Evolutionary conservation across 2,329 filamentous ascomycete genomes (phyloP).

Genomic region (Xylaria sp.): DNA sequence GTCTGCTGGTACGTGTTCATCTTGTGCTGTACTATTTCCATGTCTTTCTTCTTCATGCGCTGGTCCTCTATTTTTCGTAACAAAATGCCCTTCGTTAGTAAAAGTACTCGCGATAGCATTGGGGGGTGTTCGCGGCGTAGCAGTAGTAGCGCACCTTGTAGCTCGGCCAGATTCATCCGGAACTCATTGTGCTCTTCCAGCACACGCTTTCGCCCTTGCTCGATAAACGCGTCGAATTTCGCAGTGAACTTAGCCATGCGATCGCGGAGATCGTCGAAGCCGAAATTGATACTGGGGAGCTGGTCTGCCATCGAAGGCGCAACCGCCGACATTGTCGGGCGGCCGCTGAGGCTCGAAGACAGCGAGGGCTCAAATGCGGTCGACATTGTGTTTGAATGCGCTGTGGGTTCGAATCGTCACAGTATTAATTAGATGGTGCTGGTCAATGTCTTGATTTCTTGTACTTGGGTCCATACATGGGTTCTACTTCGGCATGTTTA

Average conservation of each 20-base stretch:
- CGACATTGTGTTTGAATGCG: slow-evolving; percentile 55
- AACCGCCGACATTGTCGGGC: slow-evolving; percentile 64
- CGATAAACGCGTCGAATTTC: slow-evolving; percentile 93
- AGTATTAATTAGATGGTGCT: neutral
- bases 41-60: slow-evolving; percentile 86
- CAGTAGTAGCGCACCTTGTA: slow-evolving; percentile 74
- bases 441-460: slow-evolving; percentile 5
- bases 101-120: neutral
- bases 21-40: slow-evolving; percentile 82
- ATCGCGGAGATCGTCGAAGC: slow-evolving; percentile 93
- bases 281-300: slow-evolving; percentile 91
- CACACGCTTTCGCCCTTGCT: slow-evolving; percentile 87
- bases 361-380: slow-evolving; percentile 75
- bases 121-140: neutral
- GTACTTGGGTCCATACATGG: neutral
- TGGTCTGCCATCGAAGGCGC: slow-evolving; percentile 77
- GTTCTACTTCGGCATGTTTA: slow-evolving; percentile 40
- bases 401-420: neutral
- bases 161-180: slow-evolving; percentile 85
- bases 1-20: slow-evolving; percentile 76
- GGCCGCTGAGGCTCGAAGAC: slow-evolving; percentile 69
- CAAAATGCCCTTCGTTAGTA: slow-evolving; percentile 11
- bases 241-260: slow-evolving; percentile 93
- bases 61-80: slow-evolving; percentile 76
- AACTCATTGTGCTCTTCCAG: slow-evolving; percentile 95